phyloP scores from a whole-genome alignment of 2,329 filamentous ascomycete species.

The Alternaria arbusti region DNA sequence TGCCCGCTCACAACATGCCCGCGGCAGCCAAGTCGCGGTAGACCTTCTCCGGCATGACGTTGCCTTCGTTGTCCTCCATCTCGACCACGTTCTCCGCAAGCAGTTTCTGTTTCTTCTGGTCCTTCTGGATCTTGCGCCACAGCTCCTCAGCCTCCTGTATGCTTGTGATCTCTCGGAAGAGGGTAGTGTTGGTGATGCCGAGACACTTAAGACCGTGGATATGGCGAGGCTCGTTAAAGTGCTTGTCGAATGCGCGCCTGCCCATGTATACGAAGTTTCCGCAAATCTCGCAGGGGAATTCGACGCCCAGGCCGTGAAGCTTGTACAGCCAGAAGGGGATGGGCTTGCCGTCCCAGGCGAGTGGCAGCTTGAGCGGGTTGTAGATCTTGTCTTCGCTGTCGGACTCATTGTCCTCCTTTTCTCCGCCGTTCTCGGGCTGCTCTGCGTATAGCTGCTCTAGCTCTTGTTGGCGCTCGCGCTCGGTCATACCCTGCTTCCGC shows the following conservation, averaged over 20 bases:
- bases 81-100: conserved; percentile 87
- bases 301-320: conserved; percentile 90
- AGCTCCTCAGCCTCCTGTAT: conserved; percentile 88
- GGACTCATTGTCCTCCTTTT: conserved; percentile 70
- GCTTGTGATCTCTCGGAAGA: conserved; percentile 92
- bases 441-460: conserved; percentile 83
- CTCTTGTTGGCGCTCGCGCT: conserved; percentile 92
- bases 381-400: conserved; percentile 83
- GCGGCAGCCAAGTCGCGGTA: conserved; percentile 95
- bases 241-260: conserved; percentile 93
- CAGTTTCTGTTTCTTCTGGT: conserved; percentile 78
- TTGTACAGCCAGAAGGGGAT: conserved; percentile 99
- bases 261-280: conserved; percentile 99
- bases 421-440: conserved; percentile 60
- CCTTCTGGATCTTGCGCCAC: conserved; percentile 91
- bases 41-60: conserved; percentile 99
- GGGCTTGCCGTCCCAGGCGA: conserved; percentile 98
- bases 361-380: conserved; percentile 92
- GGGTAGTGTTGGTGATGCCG: conserved; percentile 86
- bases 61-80: conserved; percentile 97
- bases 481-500: conserved; percentile 96
- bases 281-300: conserved; percentile 95
- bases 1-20: conserved; percentile 62
- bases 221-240: conserved; percentile 93
- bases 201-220: conserved; percentile 93